Evolutionary conservation across 169 alveolate genomes (phyloP), one percentile per base, ranked within the genome.

Genomic region (Babesia ovis): DNA sequence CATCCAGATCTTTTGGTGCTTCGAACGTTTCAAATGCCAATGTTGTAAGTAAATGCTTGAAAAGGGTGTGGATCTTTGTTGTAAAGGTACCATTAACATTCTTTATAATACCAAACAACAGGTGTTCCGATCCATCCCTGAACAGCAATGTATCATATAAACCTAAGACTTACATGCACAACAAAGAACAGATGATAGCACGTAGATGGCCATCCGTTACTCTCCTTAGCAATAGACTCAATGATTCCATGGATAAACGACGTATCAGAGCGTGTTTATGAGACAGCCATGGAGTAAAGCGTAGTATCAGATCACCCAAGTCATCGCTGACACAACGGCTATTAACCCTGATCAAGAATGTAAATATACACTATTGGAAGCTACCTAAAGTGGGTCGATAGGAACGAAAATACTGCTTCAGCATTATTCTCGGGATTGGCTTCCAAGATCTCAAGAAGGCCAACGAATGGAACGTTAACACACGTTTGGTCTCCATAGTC

Each of bases 221-320:
- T 68, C 86, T 68, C 45, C 82, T 32, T n/a, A 77, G 67, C 4
- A 77, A 48, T 35, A 53, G 31, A 4, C 86, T 72, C 69, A 77
- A 45, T n/a, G 80, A 56, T 18, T 77, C 86, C 86, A 77, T 77
- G 27, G 86, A 64, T n/a, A 77, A 53, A 35, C 86, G 76, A 11
- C 71, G 60, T 0, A 77, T 56, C 53, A 77, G 59, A 2, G 27
- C 34, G 54, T 77, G 45, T 0, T 43, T 56, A 29, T 58, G 70
- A 14, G 46, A 4, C 25, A 77, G 45, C 86, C 86, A 77, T 29
- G 79, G 82, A 29, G 45, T 25, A 34, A 77, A 68, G 31, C 55
- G 68, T 20, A 25, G 14, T 41, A 77, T 20, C 11, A 77, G 23
- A n/a, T 39, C 66, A 25, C 27, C 68, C 22, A 77, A 12, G 29